These are phyloP conservation scores for Caryopteris hybrid DNA, from an alignment of 305 asterid genomes.

Conservation along the genomic window DNA sequence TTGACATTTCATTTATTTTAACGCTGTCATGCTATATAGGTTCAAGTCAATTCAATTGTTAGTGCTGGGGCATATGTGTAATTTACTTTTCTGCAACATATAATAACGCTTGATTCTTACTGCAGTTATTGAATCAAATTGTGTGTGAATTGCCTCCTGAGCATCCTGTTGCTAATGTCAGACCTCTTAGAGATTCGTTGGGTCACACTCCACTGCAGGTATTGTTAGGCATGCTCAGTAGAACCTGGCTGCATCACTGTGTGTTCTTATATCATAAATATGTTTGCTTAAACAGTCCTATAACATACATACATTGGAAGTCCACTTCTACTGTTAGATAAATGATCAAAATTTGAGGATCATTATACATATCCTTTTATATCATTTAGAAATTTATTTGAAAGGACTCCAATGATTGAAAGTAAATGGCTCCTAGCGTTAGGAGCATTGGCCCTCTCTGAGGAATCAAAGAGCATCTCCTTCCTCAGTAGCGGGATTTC, in stretches of 20 bases:
- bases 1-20: background rate
- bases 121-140: conserved; percentile 89
- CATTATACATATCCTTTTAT: background rate
- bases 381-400: background rate
- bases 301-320: background rate
- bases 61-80: background rate
- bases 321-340: background rate
- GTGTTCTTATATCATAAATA: background rate
- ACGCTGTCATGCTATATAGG: background rate
- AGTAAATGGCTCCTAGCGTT: background rate
- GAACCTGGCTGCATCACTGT: background rate
- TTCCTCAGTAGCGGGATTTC: background rate
- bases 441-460: background rate
- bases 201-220: conserved; percentile 99
- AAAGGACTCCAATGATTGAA: background rate
- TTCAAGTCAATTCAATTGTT: background rate
- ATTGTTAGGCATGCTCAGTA: conserved; percentile 1
- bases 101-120: conserved; percentile 3
- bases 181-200: conserved; percentile 91
- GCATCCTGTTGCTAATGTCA: conserved; percentile 91
- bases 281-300: background rate
- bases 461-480: background rate
- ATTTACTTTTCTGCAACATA: background rate
- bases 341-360: background rate
- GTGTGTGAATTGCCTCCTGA: conserved; percentile 98